Base-by-base conservation (phyloP, 768 basidiomycete species). In the Calocybe cyanea region DNA sequence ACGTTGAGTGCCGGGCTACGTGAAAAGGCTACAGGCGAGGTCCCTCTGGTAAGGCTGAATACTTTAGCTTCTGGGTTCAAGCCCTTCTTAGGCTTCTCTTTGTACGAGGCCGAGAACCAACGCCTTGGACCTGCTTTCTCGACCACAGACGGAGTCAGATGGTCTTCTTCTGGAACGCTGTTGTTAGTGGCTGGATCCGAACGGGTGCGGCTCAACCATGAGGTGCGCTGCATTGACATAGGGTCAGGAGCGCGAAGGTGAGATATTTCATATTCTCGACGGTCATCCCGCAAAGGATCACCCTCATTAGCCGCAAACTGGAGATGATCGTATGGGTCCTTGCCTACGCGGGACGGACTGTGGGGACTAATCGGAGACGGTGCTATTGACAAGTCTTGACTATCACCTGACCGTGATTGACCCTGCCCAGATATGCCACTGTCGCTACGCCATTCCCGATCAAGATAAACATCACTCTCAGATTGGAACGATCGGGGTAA, bases 31-130 rank as follows among this genome's bases (percentile, higher is more conserved):
- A 47, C 28, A 17, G 60, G 45, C 24, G 57, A 37, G 20, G 61
- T 44, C 49, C 63, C 66, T 43, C 54, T 66, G 28, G 69, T 64
- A 40, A 86, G 69, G 57, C 73, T 82, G 69, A 92, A 92, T 45
- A 81, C 88, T 59, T 91, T 89, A 43, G 90, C 90, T 62, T 85
- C 86, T 1, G 90, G 90, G 63, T 92, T 92, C 48, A 92, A 74
- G 6, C 83, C 80, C 58, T 78, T 85, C 68, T 71, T 80, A 46
- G 75, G 66, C 58, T 72, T 79, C 45, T 72, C 73, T 41, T 69
- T 71, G 41, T 60, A 62, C 38, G 67, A 60, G 19, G 65, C 52
- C 38, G 70, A 70, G 58, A 74, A 75, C 77, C 76, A 78, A 32
- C 76, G 69, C 28, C 72, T 65, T 30, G 69, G 64, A 38, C 69